These are phyloP conservation scores for Linderniella brevidens DNA, from an alignment of 257 asterid species.

Conservation along the genomic window DNA sequence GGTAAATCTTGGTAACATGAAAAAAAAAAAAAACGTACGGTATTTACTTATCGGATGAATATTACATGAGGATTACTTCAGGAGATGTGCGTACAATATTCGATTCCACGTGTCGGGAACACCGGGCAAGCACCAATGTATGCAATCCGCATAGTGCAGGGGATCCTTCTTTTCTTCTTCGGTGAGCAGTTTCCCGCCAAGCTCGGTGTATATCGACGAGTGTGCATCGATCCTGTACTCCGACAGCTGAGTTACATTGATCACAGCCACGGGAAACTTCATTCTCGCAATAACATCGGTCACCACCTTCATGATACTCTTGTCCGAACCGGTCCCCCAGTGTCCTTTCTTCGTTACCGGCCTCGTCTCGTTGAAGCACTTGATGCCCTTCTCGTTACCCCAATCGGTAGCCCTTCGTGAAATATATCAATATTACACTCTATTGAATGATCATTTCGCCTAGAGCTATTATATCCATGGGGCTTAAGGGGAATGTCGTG, in stretches of 20 bases:
- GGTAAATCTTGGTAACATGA: too few species aligned
- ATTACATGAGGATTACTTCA: constrained; percentile 2
- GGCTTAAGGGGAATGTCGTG: too few species aligned
- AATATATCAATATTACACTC: too few species aligned
- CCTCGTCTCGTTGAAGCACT: constrained; percentile 66
- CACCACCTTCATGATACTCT: constrained; percentile 45
- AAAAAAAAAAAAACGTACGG: too few species aligned
- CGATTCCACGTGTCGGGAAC: constrained; percentile 88
- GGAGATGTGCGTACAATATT: constrained; percentile 49
- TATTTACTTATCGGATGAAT: too few species aligned
- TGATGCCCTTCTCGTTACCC: constrained; percentile 47
- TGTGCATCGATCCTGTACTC: constrained; percentile 72
- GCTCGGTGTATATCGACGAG: constrained; percentile 52
- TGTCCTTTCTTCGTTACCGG: constrained; percentile 42
- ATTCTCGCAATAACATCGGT: constrained; percentile 26
- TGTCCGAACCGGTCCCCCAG: constrained; percentile 72
- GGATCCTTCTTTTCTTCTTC: constrained; percentile 61
- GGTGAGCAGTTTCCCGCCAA: constrained; percentile 45
- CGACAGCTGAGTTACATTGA: constrained; percentile 69
- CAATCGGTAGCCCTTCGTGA: constrained; percentile 48
- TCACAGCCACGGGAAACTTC: constrained; percentile 51
- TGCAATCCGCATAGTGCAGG: constrained; percentile 55
- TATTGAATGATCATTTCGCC: too few species aligned
- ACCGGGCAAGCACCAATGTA: constrained; percentile 91
- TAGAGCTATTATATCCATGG: too few species aligned